Percentiles rank a stretch among this genome's conserved stretches.
Evolutionary conservation across 495 filamentous ascomycete genomes (phyloP).

Genomic region (Daldinia vernicosa): DNA sequence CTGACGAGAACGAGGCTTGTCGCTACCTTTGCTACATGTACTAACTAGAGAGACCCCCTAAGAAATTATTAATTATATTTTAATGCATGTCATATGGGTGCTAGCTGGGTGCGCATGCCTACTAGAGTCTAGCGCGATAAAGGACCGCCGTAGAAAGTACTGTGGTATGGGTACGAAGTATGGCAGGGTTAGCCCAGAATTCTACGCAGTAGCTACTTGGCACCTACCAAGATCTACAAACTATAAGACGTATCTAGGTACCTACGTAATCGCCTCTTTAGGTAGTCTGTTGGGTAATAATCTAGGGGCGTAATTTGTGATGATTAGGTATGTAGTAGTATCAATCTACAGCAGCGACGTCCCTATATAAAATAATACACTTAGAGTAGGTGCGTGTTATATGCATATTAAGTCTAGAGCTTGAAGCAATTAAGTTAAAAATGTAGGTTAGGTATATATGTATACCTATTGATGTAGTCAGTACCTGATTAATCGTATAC

Average conservation of each 20-base stretch:
- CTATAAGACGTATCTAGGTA: slow-evolving; percentile 22
- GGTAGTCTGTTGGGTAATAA: slow-evolving; percentile 8
- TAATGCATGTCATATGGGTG: slow-evolving; percentile 42
- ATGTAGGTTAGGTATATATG: background rate
- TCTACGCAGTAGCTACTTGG: slow-evolving; percentile 20
- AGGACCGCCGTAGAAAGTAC: slow-evolving; percentile 11
- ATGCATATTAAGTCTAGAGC: slow-evolving; percentile 1
- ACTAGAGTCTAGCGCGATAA: slow-evolving; percentile 31
- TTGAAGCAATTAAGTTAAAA: background rate
- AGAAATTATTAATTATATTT: slow-evolving; percentile 43
- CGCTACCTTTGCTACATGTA: slow-evolving; percentile 5
- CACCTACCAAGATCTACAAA: slow-evolving; percentile 29
- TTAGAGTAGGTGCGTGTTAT: background rate
- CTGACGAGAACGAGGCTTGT: slow-evolving; percentile 39
- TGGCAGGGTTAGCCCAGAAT: slow-evolving; percentile 4
- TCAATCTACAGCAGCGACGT: background rate
- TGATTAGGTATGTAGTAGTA: background rate
- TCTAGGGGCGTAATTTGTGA: slow-evolving; percentile 10
- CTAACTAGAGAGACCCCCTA: slow-evolving; percentile 15
- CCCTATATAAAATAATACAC: background rate
- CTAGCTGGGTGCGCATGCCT: slow-evolving; percentile 38
- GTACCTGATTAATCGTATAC: background rate
- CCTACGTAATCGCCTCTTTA: slow-evolving; percentile 8
- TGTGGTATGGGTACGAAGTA: slow-evolving; percentile 2
- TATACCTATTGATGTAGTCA: background rate